Evolutionary conservation across 352 stramenopile genomes (phyloP).

Genomic region (Globisporangium spiculum): DNA sequence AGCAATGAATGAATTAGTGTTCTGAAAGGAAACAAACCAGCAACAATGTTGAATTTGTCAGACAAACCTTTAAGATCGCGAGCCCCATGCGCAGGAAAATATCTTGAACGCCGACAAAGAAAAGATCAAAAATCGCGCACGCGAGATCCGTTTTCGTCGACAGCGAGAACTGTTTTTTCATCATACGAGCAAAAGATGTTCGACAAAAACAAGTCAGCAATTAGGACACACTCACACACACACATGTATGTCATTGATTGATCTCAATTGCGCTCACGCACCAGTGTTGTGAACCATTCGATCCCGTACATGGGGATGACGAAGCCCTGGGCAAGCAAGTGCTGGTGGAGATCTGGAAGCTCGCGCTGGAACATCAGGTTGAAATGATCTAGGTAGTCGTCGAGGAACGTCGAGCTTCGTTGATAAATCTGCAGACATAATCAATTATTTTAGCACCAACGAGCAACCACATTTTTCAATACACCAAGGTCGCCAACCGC

Average conservation of each 20-base stretch:
- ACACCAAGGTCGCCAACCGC: background rate
- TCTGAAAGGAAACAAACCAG: background rate
- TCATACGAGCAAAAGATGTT: background rate
- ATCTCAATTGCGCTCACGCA: conserved; percentile 15
- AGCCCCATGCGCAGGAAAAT: conserved; percentile 80
- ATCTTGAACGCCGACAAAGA: conserved; percentile 77
- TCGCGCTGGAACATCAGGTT: conserved; percentile 64
- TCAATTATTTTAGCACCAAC: background rate
- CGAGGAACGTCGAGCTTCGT: conserved; percentile 77
- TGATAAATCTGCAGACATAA: conserved; percentile 59
- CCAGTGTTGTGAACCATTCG: conserved; percentile 87
- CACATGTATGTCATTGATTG: background rate
- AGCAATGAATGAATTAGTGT: background rate
- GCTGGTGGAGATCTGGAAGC: conserved; percentile 62
- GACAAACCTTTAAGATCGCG: conserved; percentile 66
- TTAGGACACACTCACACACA: background rate
- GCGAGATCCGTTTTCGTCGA: conserved; percentile 81
- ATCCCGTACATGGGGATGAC: conserved; percentile 81
- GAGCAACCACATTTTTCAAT: background rate
- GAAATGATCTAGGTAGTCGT: conserved; percentile 84
- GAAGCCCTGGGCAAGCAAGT: conserved; percentile 69
- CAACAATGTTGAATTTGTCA: too few species aligned
- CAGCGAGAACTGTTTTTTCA: conserved; percentile 54
- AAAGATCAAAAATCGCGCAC: conserved; percentile 82
- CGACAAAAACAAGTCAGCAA: too few species aligned